Evolutionary conservation across 139 green algal genomes (phyloP).

Genomic region (Eudorina sp.): DNA sequence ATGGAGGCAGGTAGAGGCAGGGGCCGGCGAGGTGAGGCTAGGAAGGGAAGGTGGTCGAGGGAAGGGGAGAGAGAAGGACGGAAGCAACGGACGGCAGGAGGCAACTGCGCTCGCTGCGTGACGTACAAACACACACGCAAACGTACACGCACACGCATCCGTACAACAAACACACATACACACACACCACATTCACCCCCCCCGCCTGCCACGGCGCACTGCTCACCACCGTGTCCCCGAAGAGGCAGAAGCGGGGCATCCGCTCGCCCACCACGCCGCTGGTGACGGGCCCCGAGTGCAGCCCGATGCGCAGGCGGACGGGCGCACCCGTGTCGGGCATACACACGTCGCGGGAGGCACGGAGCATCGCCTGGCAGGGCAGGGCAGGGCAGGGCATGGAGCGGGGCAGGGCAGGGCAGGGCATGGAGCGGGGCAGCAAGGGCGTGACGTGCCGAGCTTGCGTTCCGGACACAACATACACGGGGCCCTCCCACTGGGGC

Average conservation of each 20-base stretch:
- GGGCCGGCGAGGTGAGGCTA: neutral
- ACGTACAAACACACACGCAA: neutral
- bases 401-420: too few species aligned
- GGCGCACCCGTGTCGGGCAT: conserved; percentile 2
- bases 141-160: neutral
- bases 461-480: too few species aligned
- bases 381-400: too few species aligned
- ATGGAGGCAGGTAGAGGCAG: neutral
- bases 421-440: too few species aligned
- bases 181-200: too few species aligned
- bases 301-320: conserved; percentile 48
- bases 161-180: neutral
- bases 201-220: too few species aligned
- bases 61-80: neutral
- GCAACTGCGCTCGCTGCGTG: neutral
- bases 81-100: neutral
- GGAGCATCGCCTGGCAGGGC: conserved; percentile 54
- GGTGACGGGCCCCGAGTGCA: conserved; percentile 47
- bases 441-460: too few species aligned
- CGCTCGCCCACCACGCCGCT: conserved; percentile 13
- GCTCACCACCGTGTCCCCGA: conserved; percentile 13
- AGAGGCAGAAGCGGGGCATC: conserved; percentile 45
- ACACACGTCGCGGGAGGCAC: neutral
- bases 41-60: neutral
- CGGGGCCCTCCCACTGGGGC: too few species aligned